These are phyloP conservation scores for Trichoderma endophyticum DNA, from an alignment of 2,329 filamentous ascomycete species.

Conservation along the genomic window DNA sequence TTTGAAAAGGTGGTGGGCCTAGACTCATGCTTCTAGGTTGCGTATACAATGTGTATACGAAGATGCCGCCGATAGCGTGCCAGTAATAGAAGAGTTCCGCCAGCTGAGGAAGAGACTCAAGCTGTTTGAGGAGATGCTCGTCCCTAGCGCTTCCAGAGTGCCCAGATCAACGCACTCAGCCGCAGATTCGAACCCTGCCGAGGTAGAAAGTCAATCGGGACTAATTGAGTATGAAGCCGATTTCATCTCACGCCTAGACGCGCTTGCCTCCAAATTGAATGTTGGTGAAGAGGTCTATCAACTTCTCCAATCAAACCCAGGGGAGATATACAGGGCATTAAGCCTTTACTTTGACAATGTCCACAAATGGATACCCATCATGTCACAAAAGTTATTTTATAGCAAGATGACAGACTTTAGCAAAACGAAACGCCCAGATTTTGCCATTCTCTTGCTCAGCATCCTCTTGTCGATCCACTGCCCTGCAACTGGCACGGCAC, in stretches of 20 bases:
- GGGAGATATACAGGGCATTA: slow-evolving; percentile 9
- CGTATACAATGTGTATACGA: slow-evolving; percentile 13
- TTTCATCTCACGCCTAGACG: slow-evolving; percentile 7
- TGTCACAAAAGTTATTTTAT: slow-evolving; percentile 14
- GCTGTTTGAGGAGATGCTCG: slow-evolving; percentile 2
- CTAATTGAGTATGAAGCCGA: background rate
- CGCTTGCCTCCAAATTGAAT: background rate
- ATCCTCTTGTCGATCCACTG: slow-evolving; percentile 6
- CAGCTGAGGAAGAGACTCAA: slow-evolving; percentile 14
- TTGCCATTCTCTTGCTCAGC: slow-evolving; percentile 9
- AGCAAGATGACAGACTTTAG: slow-evolving; percentile 8
- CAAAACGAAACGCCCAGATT: slow-evolving; percentile 9
- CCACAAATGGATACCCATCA: slow-evolving; percentile 17
- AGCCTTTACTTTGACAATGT: slow-evolving; percentile 13
- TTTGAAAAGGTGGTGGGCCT: background rate
- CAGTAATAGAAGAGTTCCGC: slow-evolving; percentile 14
- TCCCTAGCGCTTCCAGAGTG: background rate
- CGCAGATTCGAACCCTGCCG: background rate
- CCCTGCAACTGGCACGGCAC: background rate
- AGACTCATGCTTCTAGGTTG: background rate
- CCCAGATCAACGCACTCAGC: background rate
- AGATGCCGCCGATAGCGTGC: background rate
- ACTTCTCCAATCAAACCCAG: slow-evolving; percentile 10
- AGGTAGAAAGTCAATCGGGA: background rate
- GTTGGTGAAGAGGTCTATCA: slow-evolving; percentile 12